Base-by-base conservation (phyloP, 2,329 filamentous ascomycete species). In the Clonostachys sp. region DNA sequence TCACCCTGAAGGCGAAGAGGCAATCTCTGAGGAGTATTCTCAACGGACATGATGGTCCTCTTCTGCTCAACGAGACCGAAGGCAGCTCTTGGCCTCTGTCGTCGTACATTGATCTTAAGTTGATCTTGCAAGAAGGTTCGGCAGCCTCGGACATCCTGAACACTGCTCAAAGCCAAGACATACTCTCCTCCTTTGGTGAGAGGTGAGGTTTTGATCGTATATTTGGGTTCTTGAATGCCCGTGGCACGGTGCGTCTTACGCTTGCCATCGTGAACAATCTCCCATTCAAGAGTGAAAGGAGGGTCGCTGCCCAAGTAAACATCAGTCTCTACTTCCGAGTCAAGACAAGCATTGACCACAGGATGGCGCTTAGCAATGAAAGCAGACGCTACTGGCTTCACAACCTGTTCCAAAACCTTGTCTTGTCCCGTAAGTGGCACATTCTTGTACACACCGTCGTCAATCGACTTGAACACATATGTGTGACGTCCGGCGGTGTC, bases 211-310 rank as follows among this genome's bases (percentile, higher is more conserved):
- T 81, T 80, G 61, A 99, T 91, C 36, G 76, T 86, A 61, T 85
- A 84, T 18, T 74, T 68, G 44, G 80, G 73, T 3, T 71, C 73
- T 20, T 83, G 73, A 47, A 96, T 87, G 48, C 79, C 74, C 1
- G 80, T 73, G 24, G 82, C 74, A 47, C 77, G 80, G 56, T 86
- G 78, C 45, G 87, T 86, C 52, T 81, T 84, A 46, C 91, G 83
- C 67, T 88, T 95, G 47, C 91, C 91, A 47, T 91, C 88, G 66
- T 97, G 89, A 8, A 96, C 81, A 39, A 96, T 73, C 65, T 97
- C 94, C 71, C 95, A 99, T 61, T 97, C 91, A 38, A 99, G 70
- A 18, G 78, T 87, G 75, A 92, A 97, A 0, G 95, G 94, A 16
- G 84, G 78, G 57, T 97, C 91, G 40, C 95, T 94, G 42, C 83